phyloP scores from a whole-genome alignment of 2,329 filamentous ascomycete species.

The Myriosclerotinia scirpicola region DNA sequence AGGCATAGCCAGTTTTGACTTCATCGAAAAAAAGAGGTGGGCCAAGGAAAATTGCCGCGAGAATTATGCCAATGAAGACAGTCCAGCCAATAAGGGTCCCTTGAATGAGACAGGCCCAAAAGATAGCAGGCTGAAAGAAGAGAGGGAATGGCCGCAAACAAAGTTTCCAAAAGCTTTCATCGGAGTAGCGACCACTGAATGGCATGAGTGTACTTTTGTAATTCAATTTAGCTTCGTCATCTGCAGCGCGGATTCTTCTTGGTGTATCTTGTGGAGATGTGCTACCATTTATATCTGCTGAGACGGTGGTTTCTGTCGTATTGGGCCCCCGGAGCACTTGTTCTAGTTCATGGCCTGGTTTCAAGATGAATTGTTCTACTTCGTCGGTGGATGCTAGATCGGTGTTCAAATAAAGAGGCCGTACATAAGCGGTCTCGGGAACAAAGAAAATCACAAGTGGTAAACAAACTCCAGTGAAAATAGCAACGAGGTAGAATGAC shows the following conservation, averaged over 20 bases:
- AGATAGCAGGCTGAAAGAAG: conserved; percentile 78
- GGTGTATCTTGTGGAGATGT: not conserved
- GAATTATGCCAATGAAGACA: conserved; percentile 82
- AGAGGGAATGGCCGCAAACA: conserved; percentile 76
- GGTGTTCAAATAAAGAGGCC: conserved; percentile 66
- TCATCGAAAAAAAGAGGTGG: conserved; percentile 80
- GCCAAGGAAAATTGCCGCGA: conserved; percentile 79
- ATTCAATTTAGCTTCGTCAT: conserved; percentile 38
- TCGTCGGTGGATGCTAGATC: conserved; percentile 52
- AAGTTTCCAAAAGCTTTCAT: conserved; percentile 68
- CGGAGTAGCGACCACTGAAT: conserved; percentile 80
- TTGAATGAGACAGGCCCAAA: conserved; percentile 79
- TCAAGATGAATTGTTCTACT: conserved; percentile 19
- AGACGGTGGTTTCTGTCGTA: conserved; percentile 18
- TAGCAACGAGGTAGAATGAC: conserved; percentile 86
- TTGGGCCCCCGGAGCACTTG: conserved; percentile 13
- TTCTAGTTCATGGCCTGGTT: conserved; percentile 22
- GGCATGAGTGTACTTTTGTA: conserved; percentile 62
- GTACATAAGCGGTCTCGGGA: conserved; percentile 78
- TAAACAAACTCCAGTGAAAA: conserved; percentile 72
- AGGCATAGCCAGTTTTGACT: conserved; percentile 80
- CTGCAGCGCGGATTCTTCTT: not conserved
- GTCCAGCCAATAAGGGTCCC: conserved; percentile 94
- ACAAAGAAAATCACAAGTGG: conserved; percentile 74
- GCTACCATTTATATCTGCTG: conserved; percentile 11